Percentiles rank a stretch among this genome's conserved stretches.
phyloP scores from a whole-genome alignment of 75 land plant genomes.

The Picea glauca region DNA sequence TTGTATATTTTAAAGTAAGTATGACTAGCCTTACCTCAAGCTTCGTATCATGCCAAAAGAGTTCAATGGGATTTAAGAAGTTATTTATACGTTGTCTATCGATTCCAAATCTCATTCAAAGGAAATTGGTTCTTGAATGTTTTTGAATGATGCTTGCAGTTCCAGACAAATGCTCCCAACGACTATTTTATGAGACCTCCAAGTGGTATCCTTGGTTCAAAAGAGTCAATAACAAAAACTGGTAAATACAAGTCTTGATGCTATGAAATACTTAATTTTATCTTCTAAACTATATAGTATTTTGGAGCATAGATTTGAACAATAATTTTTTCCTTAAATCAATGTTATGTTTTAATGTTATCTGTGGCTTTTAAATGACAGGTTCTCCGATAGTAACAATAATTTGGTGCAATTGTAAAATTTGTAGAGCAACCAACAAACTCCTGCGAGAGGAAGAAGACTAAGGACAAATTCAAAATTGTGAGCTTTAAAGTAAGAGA shows the following conservation, averaged over 20 bases:
- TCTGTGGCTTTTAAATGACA: no score
- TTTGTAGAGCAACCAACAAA: slow-evolving; percentile 91
- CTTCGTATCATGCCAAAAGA: no score
- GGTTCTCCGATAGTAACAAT: no score
- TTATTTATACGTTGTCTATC: no score
- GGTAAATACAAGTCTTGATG: slow-evolving; percentile 12
- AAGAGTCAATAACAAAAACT: slow-evolving; percentile 26
- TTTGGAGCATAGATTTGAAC: no score
- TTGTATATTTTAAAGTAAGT: slow-evolving; percentile 85
- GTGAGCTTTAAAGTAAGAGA: slow-evolving; percentile 87
- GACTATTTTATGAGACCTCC: slow-evolving; percentile 47
- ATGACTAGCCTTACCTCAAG: neutral
- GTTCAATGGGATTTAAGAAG: no score
- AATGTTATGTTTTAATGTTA: no score
- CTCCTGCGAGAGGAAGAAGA: slow-evolving; percentile 42
- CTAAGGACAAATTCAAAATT: slow-evolving; percentile 90
- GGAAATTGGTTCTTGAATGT: no score
- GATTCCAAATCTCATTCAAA: no score
- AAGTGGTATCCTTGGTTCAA: slow-evolving; percentile 35
- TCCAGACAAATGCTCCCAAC: slow-evolving; percentile 45
- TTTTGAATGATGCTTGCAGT: slow-evolving; percentile 6
- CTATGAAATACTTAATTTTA: no score
- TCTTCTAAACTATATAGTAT: no score
- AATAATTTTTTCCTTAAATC: no score
- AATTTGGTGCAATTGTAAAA: slow-evolving; percentile 64